Evolutionary conservation across 2,329 filamentous ascomycete species (phyloP), one percentile per base, ranked within the genome.

Genomic region (Pyrenophora graminea): DNA sequence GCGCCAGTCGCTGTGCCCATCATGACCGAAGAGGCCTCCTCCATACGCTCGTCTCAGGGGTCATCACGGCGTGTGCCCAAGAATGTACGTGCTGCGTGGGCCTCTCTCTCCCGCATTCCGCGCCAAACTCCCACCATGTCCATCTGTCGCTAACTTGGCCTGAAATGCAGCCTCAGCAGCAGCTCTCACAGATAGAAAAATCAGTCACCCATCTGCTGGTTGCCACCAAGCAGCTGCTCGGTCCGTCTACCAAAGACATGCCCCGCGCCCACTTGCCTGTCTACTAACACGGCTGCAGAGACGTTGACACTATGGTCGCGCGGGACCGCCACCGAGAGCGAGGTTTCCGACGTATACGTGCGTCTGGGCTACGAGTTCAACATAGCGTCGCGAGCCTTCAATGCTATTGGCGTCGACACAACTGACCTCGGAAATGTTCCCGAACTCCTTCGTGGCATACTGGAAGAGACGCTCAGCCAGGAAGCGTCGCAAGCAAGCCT

Each of bases 351-450:
- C 73, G 94, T 99, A 64, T 99, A 99, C 71, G 94, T 99, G 54
- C 88, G 94, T 55, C 79, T 99, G 55, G 94, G 94, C 39, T 99
- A 99, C 76, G 94, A 99, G 76, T 99, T 99, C 82, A 99, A 99
- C 76, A 94, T 99, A 79, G 94, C 94, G 23, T 97, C 93, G 74
- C 88, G 94, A 48, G 93, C 94, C 55, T 99, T 99, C 76, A 91
- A 90, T 66, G 91, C 92, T 51, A 99, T 99, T 68, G 94, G 95
- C 56, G 94, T 99, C 57, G 94, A 99, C 67, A 97, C 92, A 1
- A 85, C 86, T 21, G 94, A 99, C 73, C 81, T 99, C 10, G 94
- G 94, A 50, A 96, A 96, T 63, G 94, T 99, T 2, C 94, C 94
- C 5, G 94, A 99, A 72, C 80, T 92, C 52, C 77, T 99, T 57